Base-by-base conservation (phyloP, 2,329 filamentous ascomycete genomes). In the Trichoderma simmonsii region DNA sequence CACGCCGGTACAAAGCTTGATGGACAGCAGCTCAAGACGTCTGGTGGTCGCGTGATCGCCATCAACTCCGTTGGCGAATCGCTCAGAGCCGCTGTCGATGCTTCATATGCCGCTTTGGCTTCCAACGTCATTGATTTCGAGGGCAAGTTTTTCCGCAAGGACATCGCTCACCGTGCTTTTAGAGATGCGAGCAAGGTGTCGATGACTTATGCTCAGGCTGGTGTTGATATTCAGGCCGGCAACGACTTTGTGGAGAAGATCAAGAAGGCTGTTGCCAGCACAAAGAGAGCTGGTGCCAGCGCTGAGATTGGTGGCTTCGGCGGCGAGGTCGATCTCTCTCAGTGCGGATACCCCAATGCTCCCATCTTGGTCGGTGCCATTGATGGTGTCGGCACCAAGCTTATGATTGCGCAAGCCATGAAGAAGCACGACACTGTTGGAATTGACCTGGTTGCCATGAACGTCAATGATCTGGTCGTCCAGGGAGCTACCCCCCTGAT, bases 371-470 rank as follows among this genome's bases (percentile, higher is more conserved):
- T 98, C n/a, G 93, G 93, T 70, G 95, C 94, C 73, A 98, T 98
- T 75, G 96, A 99, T 79, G 96, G 96, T 67, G 94, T 98, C 48
- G 96, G 95, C 73, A 98, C 95, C 63, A 98, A 98, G 85, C 91
- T 98, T 77, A 97, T 97, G 87, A 93, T 99, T 78, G 96, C 96
- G 0, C 95, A 98, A 80, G 89, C 90, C 14, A 93, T 97, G 85
- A 88, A 90, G 77, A 94, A 97, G 83, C 96, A 98, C 83, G 91
- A 95, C 81, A 97, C 95, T 3, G 95, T 99, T 12, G 96, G 96
- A 73, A 94, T 99, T 77, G 96, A 99, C 80, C 88, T 99, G 43
- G 96, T 99, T 4, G 96, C 96, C 76, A 98, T 98, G 95, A 98
- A 98, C 81, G 96, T 98, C 80, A 99, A 99, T 82, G 96, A 99